Base-by-base conservation (phyloP, 352 stramenopile species). In the Globisporangium solare region DNA sequence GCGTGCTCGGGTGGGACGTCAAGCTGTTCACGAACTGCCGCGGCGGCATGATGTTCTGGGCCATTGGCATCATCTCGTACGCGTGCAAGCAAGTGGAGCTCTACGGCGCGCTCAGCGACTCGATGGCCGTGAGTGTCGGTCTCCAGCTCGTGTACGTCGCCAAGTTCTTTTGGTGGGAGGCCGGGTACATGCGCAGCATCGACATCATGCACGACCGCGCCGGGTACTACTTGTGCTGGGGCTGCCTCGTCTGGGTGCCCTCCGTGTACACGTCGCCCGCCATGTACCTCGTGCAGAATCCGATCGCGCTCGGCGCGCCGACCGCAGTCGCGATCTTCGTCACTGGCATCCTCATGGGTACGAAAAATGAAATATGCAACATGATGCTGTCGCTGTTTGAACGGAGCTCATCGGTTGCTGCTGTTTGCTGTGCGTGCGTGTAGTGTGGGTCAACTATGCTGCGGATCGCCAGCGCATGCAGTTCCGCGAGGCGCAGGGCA, bases 21-120 rank as follows among this genome's bases (percentile, higher is more conserved):
- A 99, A 99, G 79, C 80, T 95, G 52, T 98, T 99, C 66, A 98
- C 92, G 21, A 99, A 99, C 71, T 99, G 97, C 72, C 83, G 97
- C 51, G 94, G 94, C 54, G 90, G 91, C 15, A 97, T 99, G 88
- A 99, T 97, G 76, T 98, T 95, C 76, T 99, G 97, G 97, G 85
- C 84, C 10, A 66, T 98, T 18, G 86, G 76, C 11, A 81, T 92
- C 45, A 64, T 97, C 51, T 97, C 84, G 51, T 98, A 96, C 66
- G 92, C 88, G 31, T 95, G 88, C 67, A 89, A 89, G 58, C 91
- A 97, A 53, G 84, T 76, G 17, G 68, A 95, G 37, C 54, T 95
- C 14, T 89, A 71, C 37, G 82, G 83, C 7, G 76, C 74, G 51
- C 32, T 96, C 17, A 88, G 91, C 57, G 84, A 96, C 74, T 96